phyloP scores from a whole-genome alignment of 2,329 filamentous ascomycete species.

The Aspergillus ibericus region DNA sequence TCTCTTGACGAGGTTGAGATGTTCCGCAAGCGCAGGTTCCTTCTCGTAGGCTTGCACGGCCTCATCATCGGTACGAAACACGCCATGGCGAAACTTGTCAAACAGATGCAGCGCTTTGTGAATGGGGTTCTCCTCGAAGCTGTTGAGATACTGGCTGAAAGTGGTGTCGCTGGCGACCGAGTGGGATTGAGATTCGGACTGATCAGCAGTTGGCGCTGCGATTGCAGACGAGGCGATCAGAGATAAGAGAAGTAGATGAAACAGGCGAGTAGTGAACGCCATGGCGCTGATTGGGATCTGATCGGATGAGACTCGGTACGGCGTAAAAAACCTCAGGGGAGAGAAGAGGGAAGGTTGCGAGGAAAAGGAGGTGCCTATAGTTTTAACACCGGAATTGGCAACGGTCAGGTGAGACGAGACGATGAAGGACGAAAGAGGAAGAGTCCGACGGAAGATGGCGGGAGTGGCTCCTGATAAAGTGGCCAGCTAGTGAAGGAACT shows the following conservation, averaged over 20 bases:
- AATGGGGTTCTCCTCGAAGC: conserved; percentile 60
- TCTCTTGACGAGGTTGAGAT: conserved; percentile 64
- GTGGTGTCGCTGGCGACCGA: conserved; percentile 15
- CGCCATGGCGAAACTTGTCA: conserved; percentile 65
- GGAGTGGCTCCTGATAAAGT: not conserved
- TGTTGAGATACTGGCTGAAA: conserved; percentile 58
- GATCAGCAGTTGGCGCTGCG: conserved; percentile 23
- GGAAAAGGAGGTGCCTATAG: not conserved
- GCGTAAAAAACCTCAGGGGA: not conserved
- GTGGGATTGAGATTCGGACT: conserved; percentile 10
- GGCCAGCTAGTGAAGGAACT: not conserved
- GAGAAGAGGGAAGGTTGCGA: not conserved
- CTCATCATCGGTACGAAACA: conserved; percentile 64
- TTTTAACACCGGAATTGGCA: not conserved
- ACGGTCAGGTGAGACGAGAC: not conserved
- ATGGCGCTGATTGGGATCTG: conserved; percentile 4
- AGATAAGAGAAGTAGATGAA: conserved; percentile 28
- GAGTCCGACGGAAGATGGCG: not conserved
- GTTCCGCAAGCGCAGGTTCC: conserved; percentile 60
- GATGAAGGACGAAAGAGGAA: not conserved
- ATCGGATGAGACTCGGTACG: not conserved
- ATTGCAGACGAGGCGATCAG: conserved; percentile 28
- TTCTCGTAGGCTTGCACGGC: conserved; percentile 64
- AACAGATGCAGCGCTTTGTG: conserved; percentile 68
- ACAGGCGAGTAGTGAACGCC: conserved; percentile 18